phyloP scores from a whole-genome alignment of 2,329 filamentous ascomycete species.

The Aspergillus tanneri region DNA sequence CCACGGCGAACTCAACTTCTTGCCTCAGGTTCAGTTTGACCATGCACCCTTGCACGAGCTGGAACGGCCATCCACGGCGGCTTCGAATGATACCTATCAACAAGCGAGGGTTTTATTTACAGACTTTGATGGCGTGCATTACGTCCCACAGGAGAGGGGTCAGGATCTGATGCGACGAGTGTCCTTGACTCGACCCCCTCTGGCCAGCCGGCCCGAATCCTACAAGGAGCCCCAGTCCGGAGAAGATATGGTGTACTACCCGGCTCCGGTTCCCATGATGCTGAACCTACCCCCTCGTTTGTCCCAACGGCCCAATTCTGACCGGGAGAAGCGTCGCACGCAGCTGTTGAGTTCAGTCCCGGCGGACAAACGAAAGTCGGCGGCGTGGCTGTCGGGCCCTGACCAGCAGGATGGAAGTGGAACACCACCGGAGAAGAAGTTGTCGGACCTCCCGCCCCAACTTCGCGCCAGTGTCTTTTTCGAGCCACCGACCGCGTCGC shows the following conservation, averaged over 20 bases:
- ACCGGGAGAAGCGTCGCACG: slow-evolving; percentile 69
- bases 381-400: slow-evolving; percentile 41
- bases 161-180: slow-evolving; percentile 31
- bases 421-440: slow-evolving; percentile 34
- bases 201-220: slow-evolving; percentile 39
- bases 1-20: slow-evolving; percentile 5
- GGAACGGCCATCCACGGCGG: slow-evolving; percentile 40
- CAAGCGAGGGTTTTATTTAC: slow-evolving; percentile 46
- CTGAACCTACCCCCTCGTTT: slow-evolving; percentile 87
- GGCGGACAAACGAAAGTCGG: slow-evolving; percentile 54
- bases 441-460: slow-evolving; percentile 68
- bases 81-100: slow-evolving; percentile 48
- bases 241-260: slow-evolving; percentile 89
- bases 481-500: slow-evolving; percentile 61
- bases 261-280: slow-evolving; percentile 89
- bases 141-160: slow-evolving; percentile 30
- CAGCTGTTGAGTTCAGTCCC: slow-evolving; percentile 68
- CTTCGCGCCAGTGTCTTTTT: slow-evolving; percentile 91
- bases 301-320: slow-evolving; percentile 67
- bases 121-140: slow-evolving; percentile 54
- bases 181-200: slow-evolving; percentile 41
- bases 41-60: slow-evolving; percentile 17
- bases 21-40: slow-evolving; percentile 20
- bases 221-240: slow-evolving; percentile 54
- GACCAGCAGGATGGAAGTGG: slow-evolving; percentile 20